These are phyloP conservation scores for Candida cerambycidarum DNA, from an alignment of 805 yeast genomes.

Conservation along the genomic window DNA sequence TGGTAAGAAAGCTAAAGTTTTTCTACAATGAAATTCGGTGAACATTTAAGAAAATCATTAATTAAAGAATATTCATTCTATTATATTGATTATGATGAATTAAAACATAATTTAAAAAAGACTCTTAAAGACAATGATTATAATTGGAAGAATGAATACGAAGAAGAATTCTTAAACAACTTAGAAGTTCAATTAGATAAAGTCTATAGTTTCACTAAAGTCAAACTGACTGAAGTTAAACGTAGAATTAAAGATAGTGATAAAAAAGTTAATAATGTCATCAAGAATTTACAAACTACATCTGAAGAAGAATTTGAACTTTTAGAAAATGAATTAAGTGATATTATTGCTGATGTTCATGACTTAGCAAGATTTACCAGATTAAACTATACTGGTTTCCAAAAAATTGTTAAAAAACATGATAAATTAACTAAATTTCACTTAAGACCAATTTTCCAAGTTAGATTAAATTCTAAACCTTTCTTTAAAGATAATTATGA, in stretches of 20 bases:
- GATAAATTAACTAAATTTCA: constrained; percentile 77
- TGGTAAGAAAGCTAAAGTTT: no score
- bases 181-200: constrained; percentile 88
- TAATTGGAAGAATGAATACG: constrained; percentile 74
- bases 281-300: constrained; percentile 41
- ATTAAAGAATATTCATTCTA: constrained; percentile 89
- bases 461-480: constrained; percentile 88
- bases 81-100: constrained; percentile 87
- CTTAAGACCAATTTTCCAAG: constrained; percentile 90
- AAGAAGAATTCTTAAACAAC: constrained; percentile 73
- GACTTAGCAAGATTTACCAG: constrained; percentile 93
- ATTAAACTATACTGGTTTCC: constrained; percentile 95
- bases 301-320: constrained; percentile 44
- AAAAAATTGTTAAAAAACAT: constrained; percentile 93
- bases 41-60: constrained; percentile 82
- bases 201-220: constrained; percentile 86
- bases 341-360: constrained; percentile 94
- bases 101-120: constrained; percentile 76
- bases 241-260: constrained; percentile 85
- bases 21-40: constrained; percentile 85
- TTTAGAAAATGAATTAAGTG: constrained; percentile 49
- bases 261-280: constrained; percentile 64
- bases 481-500: constrained; percentile 96
- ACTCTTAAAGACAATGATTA: constrained; percentile 57
- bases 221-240: constrained; percentile 81